Conservation (phyloP, 2,329 filamentous ascomycete species). For the Ophioceras dolichostomum region DNA sequence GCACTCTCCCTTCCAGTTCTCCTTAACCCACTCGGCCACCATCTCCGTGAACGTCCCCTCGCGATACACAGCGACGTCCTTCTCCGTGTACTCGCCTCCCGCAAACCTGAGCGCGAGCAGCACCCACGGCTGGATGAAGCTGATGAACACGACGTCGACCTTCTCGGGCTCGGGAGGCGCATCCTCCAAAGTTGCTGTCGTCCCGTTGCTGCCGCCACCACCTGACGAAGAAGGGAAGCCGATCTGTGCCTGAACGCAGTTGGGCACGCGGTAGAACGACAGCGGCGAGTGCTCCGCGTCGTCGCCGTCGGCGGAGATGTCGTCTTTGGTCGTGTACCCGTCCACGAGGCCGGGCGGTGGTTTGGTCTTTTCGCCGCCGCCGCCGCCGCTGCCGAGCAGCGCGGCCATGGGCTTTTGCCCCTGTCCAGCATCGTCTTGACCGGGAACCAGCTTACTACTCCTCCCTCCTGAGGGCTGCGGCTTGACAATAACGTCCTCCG, state of each 20-base stretch:
- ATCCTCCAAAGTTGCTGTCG: too few species aligned
- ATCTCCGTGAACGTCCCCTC: constrained; percentile 43
- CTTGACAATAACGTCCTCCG: background rate
- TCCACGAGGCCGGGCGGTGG: constrained; percentile 31
- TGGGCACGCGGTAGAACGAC: constrained; percentile 66
- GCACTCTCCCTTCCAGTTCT: constrained; percentile 43
- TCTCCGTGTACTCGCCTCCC: constrained; percentile 34
- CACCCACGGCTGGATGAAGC: constrained; percentile 80
- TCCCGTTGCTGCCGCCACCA: too few species aligned
- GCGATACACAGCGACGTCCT: constrained; percentile 37
- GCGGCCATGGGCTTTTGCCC: constrained; percentile 17
- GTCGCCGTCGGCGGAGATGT: constrained; percentile 72
- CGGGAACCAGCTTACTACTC: constrained; percentile 12
- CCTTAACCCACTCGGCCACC: constrained; percentile 43
- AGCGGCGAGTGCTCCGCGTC: constrained; percentile 75
- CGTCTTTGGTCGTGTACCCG: constrained; percentile 86
- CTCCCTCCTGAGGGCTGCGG: background rate
- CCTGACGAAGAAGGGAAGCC: too few species aligned
- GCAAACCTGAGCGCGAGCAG: constrained; percentile 57
- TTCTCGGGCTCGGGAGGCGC: constrained; percentile 40
- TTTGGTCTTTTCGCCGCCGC: constrained; percentile 11
- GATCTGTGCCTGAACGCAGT: constrained; percentile 64
- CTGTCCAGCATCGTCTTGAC: constrained; percentile 10
- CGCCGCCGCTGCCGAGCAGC: constrained; percentile 12
- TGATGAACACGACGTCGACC: constrained; percentile 83